phyloP scores from a whole-genome alignment of 2,329 filamentous ascomycete genomes.

The Rhynchosporium secalis region DNA sequence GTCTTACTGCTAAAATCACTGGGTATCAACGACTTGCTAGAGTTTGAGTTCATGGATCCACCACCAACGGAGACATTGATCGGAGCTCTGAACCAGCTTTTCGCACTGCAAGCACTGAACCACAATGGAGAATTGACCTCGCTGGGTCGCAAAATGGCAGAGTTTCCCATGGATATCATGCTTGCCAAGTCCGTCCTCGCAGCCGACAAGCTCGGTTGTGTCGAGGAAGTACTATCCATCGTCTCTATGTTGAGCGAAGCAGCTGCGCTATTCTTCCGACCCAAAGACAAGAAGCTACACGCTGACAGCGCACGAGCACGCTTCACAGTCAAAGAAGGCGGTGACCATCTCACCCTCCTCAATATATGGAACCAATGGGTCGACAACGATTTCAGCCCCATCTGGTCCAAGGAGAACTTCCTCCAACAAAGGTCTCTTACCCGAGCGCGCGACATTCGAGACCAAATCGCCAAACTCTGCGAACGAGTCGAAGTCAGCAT shows the following conservation, averaged over 20 bases:
- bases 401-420: slow-evolving; percentile 93
- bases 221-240: slow-evolving; percentile 88
- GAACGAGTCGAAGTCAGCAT: slow-evolving; percentile 85
- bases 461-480: slow-evolving; percentile 88
- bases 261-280: slow-evolving; percentile 86
- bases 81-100: slow-evolving; percentile 84
- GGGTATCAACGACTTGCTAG: slow-evolving; percentile 86
- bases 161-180: slow-evolving; percentile 92
- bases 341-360: slow-evolving; percentile 83
- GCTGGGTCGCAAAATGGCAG: slow-evolving; percentile 88
- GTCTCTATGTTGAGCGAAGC: slow-evolving; percentile 93
- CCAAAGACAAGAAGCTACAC: slow-evolving; percentile 96
- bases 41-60: slow-evolving; percentile 96
- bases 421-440: slow-evolving; percentile 87
- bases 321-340: slow-evolving; percentile 87
- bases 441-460: slow-evolving; percentile 84
- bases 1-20: slow-evolving; percentile 86
- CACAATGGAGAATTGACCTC: slow-evolving; percentile 87
- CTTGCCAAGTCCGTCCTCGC: slow-evolving; percentile 86
- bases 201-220: slow-evolving; percentile 86
- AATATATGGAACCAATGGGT: slow-evolving; percentile 97
- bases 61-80: slow-evolving; percentile 89
- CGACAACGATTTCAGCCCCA: slow-evolving; percentile 81
- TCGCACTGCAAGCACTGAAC: slow-evolving; percentile 86
- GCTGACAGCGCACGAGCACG: slow-evolving; percentile 86